phyloP scores from a whole-genome alignment of 495 filamentous ascomycete species.

The Aspergillus coremiiformis region DNA sequence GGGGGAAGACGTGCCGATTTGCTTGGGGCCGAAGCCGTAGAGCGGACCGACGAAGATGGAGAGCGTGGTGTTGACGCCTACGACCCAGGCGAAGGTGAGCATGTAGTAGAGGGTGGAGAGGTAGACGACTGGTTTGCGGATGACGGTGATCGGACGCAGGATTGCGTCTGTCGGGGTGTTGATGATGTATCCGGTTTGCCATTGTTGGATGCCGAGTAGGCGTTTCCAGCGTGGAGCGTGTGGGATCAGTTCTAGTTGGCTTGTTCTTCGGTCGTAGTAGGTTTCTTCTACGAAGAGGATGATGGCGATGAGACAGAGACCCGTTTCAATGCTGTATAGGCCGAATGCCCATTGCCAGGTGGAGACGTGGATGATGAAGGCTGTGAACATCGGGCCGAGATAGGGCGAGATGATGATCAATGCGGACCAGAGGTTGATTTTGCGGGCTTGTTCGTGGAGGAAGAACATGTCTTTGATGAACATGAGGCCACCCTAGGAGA shows the following conservation, averaged over 20 bases:
- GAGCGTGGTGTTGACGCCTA: conserved; percentile 57
- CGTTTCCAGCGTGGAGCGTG: conserved; percentile 35
- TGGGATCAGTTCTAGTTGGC: conserved; percentile 26
- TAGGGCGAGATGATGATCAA: conserved; percentile 51
- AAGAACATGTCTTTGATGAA: conserved; percentile 62
- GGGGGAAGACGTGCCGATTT: conserved; percentile 34
- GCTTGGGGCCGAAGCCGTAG: conserved; percentile 48
- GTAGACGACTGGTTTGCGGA: conserved; percentile 47
- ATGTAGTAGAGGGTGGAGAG: conserved; percentile 47
- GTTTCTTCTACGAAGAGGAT: conserved; percentile 52
- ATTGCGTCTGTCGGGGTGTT: conserved; percentile 41
- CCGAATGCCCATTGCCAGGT: conserved; percentile 50
- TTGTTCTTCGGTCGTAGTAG: conserved; percentile 45
- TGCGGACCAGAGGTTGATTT: conserved; percentile 56
- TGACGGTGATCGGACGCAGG: conserved; percentile 37
- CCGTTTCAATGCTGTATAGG: conserved; percentile 45
- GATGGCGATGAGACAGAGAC: conserved; percentile 39
- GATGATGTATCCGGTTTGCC: conserved; percentile 17
- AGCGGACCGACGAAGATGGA: conserved; percentile 46
- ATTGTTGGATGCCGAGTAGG: conserved; percentile 43
- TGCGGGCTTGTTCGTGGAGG: conserved; percentile 55
- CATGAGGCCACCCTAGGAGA: conserved; percentile 52
- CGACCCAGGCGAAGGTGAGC: conserved; percentile 53
- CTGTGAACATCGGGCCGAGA: conserved; percentile 51
- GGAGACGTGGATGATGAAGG: conserved; percentile 47